Evolutionary conservation across 345 rosid genomes (phyloP).

Genomic region (Moringa oleifera): DNA sequence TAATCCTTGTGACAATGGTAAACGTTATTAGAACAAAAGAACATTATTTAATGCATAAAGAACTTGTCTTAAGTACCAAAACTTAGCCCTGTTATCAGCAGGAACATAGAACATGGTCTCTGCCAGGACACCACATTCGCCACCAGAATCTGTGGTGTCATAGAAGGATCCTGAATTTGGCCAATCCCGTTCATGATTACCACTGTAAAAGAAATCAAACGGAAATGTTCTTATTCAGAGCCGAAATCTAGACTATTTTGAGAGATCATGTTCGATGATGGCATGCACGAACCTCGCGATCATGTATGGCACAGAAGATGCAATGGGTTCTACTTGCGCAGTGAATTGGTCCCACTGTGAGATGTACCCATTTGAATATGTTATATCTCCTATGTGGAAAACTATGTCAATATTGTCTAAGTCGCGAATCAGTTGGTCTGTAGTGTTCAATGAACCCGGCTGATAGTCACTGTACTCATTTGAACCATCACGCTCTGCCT

Average conservation of each 20-base stretch:
- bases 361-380: conserved; percentile 68
- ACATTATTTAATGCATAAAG: too few relatives aligned
- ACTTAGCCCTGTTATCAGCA: conserved; percentile 57
- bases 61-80: conserved; percentile 24
- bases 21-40: too few relatives aligned
- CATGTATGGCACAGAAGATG: conserved; percentile 68
- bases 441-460: conserved; percentile 69
- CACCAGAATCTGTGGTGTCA: conserved; percentile 50
- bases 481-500: conserved; percentile 83
- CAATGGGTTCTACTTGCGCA: conserved; percentile 70
- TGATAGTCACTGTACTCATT: conserved; percentile 67
- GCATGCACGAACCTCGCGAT: conserved; percentile 50
- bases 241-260: conserved; percentile 2
- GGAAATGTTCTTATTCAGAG: conserved; percentile 1
- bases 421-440: conserved; percentile 68
- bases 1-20: not conserved
- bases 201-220: conserved; percentile 33
- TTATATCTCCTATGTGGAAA: conserved; percentile 69
- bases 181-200: conserved; percentile 82
- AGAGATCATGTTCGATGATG: not conserved
- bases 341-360: conserved; percentile 93
- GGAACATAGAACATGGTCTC: conserved; percentile 68
- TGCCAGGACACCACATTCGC: conserved; percentile 61
- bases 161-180: conserved; percentile 66
- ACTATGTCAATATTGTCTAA: conserved; percentile 55